A percentile compares a stretch with the other conserved stretches of the same genome.
phyloP scores from a whole-genome alignment of 1,284 basidiomycete genomes.

The Irpex lacteus region DNA sequence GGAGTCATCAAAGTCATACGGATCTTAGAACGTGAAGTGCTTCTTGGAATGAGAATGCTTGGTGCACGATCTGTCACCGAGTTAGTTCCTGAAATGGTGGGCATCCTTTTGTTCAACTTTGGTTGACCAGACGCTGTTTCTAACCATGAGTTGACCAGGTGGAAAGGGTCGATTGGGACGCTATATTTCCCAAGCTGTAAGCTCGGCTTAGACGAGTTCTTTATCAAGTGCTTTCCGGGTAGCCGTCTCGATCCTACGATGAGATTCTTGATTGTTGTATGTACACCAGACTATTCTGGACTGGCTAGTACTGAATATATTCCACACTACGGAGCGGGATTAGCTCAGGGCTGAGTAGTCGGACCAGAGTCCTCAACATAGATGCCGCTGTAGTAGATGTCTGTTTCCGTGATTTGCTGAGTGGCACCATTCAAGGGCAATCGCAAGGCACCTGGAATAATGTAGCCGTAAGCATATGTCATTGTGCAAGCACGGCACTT shows the following conservation, averaged over 20 bases:
- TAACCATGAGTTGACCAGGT: conserved; percentile 35
- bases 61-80: conserved; percentile 73
- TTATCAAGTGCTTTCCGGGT: background rate
- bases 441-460: conserved; percentile 20
- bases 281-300: background rate
- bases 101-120: conserved; percentile 12
- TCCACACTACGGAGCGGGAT: no score
- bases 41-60: conserved; percentile 75
- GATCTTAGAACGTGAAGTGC: conserved; percentile 81
- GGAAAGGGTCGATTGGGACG: conserved; percentile 68
- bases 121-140: background rate
- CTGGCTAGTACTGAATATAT: background rate
- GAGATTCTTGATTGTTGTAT: background rate
- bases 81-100: conserved; percentile 79
- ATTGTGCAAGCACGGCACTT: background rate
- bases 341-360: conserved; percentile 16
- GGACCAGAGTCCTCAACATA: conserved; percentile 26
- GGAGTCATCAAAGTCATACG: conserved; percentile 76
- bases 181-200: conserved; percentile 41
- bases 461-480: background rate
- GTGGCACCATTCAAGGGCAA: conserved; percentile 22
- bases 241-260: background rate
- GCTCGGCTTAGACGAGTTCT: background rate
- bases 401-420: conserved; percentile 26
- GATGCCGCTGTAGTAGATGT: conserved; percentile 25